phyloP scores from a whole-genome alignment of 345 rosid species.

The Eucalyptus decipiens region DNA sequence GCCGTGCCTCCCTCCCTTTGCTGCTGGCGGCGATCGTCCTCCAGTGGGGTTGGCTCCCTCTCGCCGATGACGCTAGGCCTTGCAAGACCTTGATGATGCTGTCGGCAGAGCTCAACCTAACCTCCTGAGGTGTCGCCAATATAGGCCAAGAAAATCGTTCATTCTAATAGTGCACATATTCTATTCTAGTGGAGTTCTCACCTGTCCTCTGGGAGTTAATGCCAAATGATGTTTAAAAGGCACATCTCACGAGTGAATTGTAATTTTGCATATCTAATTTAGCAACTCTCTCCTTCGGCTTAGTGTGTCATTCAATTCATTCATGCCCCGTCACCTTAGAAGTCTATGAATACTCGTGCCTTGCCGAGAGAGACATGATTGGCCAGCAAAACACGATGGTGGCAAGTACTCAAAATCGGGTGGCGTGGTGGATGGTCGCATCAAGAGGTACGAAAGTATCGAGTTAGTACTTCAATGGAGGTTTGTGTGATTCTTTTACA shows the following conservation, averaged over 20 bases:
- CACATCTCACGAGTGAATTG: not conserved
- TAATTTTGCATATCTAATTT: not conserved
- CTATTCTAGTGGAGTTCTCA: not conserved
- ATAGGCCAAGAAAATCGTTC: not conserved
- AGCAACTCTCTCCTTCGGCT: not conserved
- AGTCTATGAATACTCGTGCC: not conserved
- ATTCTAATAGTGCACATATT: not conserved
- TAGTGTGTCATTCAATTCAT: not conserved
- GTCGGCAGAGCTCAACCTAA: not conserved
- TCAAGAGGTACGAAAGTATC: not conserved
- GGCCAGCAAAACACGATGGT: not conserved
- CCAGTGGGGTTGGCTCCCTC: not conserved
- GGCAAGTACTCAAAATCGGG: not conserved
- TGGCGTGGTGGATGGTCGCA: not conserved
- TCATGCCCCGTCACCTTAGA: not conserved
- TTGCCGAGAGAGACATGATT: not conserved
- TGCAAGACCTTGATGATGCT: slow-evolving; percentile 10
- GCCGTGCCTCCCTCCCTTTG: not conserved
- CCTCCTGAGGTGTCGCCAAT: not conserved
- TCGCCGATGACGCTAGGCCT: slow-evolving; percentile 9
- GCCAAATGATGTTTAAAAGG: not conserved
- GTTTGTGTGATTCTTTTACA: not conserved
- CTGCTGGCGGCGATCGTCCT: not conserved
- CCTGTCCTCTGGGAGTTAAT: not conserved
- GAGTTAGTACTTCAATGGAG: not conserved